Percentiles rank a stretch among this genome's conserved stretches.
Evolutionary conservation across 345 rosid species (phyloP).

Genomic region (Toxicodendron radicans): DNA sequence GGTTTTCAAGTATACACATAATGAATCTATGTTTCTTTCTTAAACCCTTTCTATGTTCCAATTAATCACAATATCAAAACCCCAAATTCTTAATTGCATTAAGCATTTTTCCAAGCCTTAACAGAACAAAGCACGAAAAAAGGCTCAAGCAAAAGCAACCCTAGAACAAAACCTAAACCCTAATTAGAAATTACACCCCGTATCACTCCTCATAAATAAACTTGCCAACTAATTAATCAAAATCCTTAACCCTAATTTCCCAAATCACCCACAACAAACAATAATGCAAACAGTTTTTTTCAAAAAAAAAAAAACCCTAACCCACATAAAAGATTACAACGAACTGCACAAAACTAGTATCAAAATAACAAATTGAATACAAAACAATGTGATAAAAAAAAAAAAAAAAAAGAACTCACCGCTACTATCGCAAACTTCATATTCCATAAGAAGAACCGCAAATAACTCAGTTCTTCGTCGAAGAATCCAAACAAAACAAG

Average conservation of each 20-base stretch:
- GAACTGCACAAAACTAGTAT: background rate
- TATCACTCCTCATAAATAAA: too few species aligned
- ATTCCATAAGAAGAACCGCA: conserved; percentile 42
- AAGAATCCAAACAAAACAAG: background rate
- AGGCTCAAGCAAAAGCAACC: background rate
- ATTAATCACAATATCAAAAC: too few species aligned
- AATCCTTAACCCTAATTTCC: conserved; percentile 34
- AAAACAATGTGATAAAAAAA: background rate
- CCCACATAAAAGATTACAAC: background rate
- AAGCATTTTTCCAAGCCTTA: background rate
- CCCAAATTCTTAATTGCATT: background rate
- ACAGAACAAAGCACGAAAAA: background rate
- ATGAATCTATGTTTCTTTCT: background rate
- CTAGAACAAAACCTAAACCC: background rate
- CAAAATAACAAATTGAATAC: background rate
- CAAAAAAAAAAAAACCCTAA: conserved; percentile 9
- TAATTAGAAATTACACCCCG: too few species aligned
- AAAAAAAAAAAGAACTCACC: conserved; percentile 33
- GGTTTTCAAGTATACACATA: too few species aligned
- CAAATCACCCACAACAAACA: background rate
- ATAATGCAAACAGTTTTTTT: background rate
- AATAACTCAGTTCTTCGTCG: background rate
- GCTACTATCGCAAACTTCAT: conserved; percentile 45
- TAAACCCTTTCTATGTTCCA: background rate
- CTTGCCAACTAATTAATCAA: background rate